Evolutionary conservation across 2,329 filamentous ascomycete species (phyloP).

Genomic region (Microdochium trichocladiopsis): DNA sequence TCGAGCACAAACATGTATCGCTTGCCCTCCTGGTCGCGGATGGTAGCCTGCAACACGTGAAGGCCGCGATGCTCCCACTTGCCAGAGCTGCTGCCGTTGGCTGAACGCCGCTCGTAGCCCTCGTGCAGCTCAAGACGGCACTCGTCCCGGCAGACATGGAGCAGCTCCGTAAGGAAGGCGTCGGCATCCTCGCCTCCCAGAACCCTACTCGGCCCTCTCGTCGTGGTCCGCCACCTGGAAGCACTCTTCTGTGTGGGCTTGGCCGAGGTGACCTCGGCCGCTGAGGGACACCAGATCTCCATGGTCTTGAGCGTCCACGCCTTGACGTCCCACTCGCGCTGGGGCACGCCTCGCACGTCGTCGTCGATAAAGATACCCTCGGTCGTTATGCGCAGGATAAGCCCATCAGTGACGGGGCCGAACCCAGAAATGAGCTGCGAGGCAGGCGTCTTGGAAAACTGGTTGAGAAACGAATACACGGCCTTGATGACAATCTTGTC

Average conservation of each 20-base stretch:
- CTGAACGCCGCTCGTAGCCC: conserved; percentile 13
- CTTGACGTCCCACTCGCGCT: conserved; percentile 97
- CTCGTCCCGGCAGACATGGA: conserved; percentile 57
- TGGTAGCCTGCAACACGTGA: conserved; percentile 56
- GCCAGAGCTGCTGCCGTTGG: conserved; percentile 31
- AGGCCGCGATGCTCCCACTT: conserved; percentile 48
- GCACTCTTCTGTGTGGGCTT: conserved; percentile 40
- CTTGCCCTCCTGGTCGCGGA: conserved; percentile 60
- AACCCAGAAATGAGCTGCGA: conserved; percentile 82
- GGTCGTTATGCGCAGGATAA: conserved; percentile 86
- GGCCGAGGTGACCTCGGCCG: conserved; percentile 35
- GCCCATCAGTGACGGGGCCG: conserved; percentile 80
- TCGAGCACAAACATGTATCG: conserved; percentile 57
- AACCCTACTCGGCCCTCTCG: conserved; percentile 40
- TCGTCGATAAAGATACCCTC: conserved; percentile 97
- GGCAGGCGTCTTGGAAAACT: conserved; percentile 81
- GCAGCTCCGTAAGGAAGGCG: conserved; percentile 53
- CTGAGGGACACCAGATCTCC: conserved; percentile 76
- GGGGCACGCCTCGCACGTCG: conserved; percentile 82
- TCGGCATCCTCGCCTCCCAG: conserved; percentile 61
- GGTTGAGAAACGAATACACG: conserved; percentile 88
- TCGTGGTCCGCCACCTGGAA: conserved; percentile 35
- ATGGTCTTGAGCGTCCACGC: conserved; percentile 93
- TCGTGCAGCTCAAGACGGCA: conserved; percentile 49
- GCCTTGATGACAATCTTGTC: conserved; percentile 94